Evolutionary conservation across 1,139 yeast species (phyloP).

Genomic region (Blastobotrys aristatus): DNA sequence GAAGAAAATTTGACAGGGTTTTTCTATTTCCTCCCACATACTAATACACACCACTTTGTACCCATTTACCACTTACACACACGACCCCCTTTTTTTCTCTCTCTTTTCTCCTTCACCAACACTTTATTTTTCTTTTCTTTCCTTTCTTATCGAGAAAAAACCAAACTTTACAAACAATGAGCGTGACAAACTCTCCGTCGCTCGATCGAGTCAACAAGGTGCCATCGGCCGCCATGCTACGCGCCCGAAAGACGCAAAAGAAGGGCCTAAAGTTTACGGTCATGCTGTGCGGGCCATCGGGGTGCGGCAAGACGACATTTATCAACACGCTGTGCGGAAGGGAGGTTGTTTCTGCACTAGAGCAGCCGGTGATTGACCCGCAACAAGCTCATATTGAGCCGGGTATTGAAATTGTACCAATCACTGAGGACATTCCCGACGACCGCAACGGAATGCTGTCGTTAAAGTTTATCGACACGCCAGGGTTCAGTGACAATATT

Average conservation of each 20-base stretch:
- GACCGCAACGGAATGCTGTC: constrained; percentile 81
- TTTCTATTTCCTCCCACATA: not conserved
- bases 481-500: constrained; percentile 74
- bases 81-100: not conserved
- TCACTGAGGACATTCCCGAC: constrained; percentile 35
- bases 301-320: constrained; percentile 81
- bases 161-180: not conserved
- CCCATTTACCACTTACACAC: no score
- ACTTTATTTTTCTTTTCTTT: constrained; percentile 1
- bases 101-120: not conserved
- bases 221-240: constrained; percentile 29
- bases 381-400: constrained; percentile 44
- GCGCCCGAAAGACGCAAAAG: constrained; percentile 70
- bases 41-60: no score
- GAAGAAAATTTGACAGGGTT: not conserved
- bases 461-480: constrained; percentile 55
- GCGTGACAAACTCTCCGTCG: not conserved
- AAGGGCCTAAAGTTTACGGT: constrained; percentile 81
- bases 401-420: constrained; percentile 44
- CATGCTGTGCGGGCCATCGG: constrained; percentile 75
- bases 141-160: not conserved
- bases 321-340: constrained; percentile 88
- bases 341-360: constrained; percentile 51
- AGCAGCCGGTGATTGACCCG: constrained; percentile 36
- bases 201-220: constrained; percentile 10